Base-by-base conservation (phyloP, 1,284 basidiomycete genomes). In the Psilocybe mexicana region DNA sequence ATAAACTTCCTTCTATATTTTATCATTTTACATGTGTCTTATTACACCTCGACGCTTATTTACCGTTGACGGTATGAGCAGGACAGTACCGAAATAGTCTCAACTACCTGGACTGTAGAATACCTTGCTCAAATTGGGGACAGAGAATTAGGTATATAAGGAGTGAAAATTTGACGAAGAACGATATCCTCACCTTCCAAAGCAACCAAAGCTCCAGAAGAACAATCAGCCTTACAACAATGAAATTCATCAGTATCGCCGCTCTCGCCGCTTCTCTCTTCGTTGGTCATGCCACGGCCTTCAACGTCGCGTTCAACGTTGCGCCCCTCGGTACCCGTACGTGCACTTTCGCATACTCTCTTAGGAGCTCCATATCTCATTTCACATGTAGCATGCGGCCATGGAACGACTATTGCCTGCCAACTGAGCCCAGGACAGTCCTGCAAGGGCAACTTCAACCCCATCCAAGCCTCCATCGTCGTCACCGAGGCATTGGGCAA, bases 401-500 rank as follows among this genome's bases (percentile, higher is more conserved):
- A 25, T n/a, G 55, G 55, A 6, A 28, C 55, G 12, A 59, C 57
- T 6, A 59, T 59, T 14, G 24, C 52, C 7, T 59, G 57, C 24
- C 14, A 24, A 1, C 43, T 43, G 3, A 49, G 52, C 35, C 57
- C 57, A n/a, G 53, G 57, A 23, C 28, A 44, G 14, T 43, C 57
- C 23, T 59, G 57, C 48, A 59, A 59, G 47, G 57, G 53, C n/a
- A 59, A 54, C 43, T 59, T 59, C 48, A 51, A 46, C 47, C 57
- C 57, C 14, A 50, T 43, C 14, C 57, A 59, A 45, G 52, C 57
- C 14, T 59, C 57, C 6, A 55, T 59, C 28, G 53, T 59, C 36
- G 52, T 59, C 42, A 59, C 57, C 46, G 26, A 42, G n/a, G 57
- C 57, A n/a, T 28, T 43, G 6, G 52, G 52, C 7, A 49, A 54